These are phyloP conservation scores for Paraglomus brasilianum DNA, from an alignment of 192 early-diverging fungal genomes.

Conservation along the genomic window DNA sequence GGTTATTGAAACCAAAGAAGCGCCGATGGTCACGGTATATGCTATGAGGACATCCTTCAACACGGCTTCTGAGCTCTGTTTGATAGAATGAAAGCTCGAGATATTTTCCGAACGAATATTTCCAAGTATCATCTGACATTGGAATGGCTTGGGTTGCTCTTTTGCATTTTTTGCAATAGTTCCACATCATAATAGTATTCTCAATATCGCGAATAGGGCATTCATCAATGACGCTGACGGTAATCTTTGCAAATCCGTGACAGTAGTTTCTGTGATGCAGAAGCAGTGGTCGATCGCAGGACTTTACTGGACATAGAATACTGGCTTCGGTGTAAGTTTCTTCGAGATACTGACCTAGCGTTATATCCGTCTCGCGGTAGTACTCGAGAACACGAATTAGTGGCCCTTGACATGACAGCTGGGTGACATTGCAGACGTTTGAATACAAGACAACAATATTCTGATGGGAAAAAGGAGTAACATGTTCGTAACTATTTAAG, in stretches of 20 bases:
- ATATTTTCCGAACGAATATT: constrained; percentile 98
- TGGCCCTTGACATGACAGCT: constrained; percentile 67
- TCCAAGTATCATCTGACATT: constrained; percentile 86
- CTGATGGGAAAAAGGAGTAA: constrained; percentile 73
- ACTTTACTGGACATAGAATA: constrained; percentile 60
- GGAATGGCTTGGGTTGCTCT: constrained; percentile 67
- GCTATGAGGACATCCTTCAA: constrained; percentile 79
- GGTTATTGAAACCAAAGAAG: constrained; percentile 76
- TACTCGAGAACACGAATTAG: constrained; percentile 79
- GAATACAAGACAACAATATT: constrained; percentile 75
- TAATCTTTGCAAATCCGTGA: constrained; percentile 77
- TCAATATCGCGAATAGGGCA: constrained; percentile 65
- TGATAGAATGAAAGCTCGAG: constrained; percentile 91
- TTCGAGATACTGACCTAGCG: constrained; percentile 86
- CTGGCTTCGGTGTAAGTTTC: constrained; percentile 73
- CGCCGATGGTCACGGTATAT: constrained; percentile 81
- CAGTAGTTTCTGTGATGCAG: constrained; percentile 86
- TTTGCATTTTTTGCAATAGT: constrained; percentile 73
- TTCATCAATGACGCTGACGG: constrained; percentile 68
- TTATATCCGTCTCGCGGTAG: constrained; percentile 80
- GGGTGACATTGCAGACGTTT: constrained; percentile 59
- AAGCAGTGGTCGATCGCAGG: constrained; percentile 76
- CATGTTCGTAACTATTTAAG: constrained; percentile 54
- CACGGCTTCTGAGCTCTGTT: constrained; percentile 57
- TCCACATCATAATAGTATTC: constrained; percentile 88